These are phyloP conservation scores for Podospora australis DNA, from an alignment of 495 filamentous ascomycete species.

Conservation along the genomic window DNA sequence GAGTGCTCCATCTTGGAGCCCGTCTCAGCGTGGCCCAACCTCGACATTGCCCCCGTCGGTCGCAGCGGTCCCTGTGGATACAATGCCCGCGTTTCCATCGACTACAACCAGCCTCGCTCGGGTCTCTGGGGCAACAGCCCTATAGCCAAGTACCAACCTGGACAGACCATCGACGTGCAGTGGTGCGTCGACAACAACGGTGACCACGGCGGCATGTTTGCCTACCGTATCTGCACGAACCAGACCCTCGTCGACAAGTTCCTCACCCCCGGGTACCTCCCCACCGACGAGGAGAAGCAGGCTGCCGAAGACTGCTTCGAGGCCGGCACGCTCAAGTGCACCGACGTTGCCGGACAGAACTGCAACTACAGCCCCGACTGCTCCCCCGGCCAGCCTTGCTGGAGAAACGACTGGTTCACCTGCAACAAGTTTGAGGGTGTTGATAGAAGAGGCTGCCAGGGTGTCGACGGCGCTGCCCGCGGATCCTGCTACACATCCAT, in stretches of 20 bases:
- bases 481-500: constrained; percentile 47
- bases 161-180: constrained; percentile 43
- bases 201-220: constrained; percentile 55
- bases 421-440: constrained; percentile 41
- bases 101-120: constrained; percentile 46
- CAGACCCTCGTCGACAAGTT: constrained; percentile 47
- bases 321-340: constrained; percentile 42
- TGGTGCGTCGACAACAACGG: constrained; percentile 56
- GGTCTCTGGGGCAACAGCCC: constrained; percentile 39
- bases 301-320: constrained; percentile 50
- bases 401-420: constrained; percentile 53
- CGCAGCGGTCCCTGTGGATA: constrained; percentile 51
- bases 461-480: constrained; percentile 42
- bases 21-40: constrained; percentile 45
- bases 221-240: constrained; percentile 50
- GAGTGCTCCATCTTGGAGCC: constrained; percentile 54
- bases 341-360: constrained; percentile 45
- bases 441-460: constrained; percentile 37
- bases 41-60: constrained; percentile 40
- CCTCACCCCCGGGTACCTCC: constrained; percentile 43
- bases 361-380: constrained; percentile 51
- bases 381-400: constrained; percentile 38
- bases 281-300: constrained; percentile 49
- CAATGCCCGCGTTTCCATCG: constrained; percentile 48
- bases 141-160: constrained; percentile 41